phyloP scores from a whole-genome alignment of 176 grass and related monocot genomes.

The Zoysia pacifica region DNA sequence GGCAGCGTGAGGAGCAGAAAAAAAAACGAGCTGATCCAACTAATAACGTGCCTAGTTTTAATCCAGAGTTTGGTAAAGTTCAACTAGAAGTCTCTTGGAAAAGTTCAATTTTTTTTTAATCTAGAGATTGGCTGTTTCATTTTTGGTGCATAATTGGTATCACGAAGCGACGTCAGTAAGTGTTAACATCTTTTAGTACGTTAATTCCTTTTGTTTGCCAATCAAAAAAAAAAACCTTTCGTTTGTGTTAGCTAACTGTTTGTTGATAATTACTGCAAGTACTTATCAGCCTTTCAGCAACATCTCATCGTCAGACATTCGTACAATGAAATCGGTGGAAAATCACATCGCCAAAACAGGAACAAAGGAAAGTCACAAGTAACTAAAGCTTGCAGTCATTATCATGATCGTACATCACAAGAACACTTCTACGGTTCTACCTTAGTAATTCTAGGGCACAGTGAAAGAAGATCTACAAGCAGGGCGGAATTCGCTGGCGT shows the following conservation, averaged over 20 bases:
- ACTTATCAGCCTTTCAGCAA: background rate
- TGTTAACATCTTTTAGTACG: background rate
- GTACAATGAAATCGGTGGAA: background rate
- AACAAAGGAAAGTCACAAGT: background rate
- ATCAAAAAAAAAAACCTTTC: too few species aligned
- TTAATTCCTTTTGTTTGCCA: too few species aligned
- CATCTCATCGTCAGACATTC: background rate
- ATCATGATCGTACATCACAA: background rate
- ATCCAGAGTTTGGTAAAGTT: too few species aligned
- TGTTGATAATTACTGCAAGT: background rate
- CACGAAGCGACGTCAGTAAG: background rate
- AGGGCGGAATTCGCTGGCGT: background rate
- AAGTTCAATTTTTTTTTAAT: too few species aligned
- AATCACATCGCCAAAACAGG: conserved; percentile 4
- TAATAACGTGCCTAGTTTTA: too few species aligned
- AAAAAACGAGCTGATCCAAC: too few species aligned
- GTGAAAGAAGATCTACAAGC: background rate
- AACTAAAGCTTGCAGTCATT: background rate
- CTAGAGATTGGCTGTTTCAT: too few species aligned
- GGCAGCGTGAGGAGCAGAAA: too few species aligned
- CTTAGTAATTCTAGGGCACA: background rate
- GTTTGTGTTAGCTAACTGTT: too few species aligned
- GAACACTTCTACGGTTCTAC: background rate
- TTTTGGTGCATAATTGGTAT: background rate
- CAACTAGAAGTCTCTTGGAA: too few species aligned